These are phyloP conservation scores for Phytophthora capsici DNA, from an alignment of 352 stramenopile genomes.

Conservation along the genomic window DNA sequence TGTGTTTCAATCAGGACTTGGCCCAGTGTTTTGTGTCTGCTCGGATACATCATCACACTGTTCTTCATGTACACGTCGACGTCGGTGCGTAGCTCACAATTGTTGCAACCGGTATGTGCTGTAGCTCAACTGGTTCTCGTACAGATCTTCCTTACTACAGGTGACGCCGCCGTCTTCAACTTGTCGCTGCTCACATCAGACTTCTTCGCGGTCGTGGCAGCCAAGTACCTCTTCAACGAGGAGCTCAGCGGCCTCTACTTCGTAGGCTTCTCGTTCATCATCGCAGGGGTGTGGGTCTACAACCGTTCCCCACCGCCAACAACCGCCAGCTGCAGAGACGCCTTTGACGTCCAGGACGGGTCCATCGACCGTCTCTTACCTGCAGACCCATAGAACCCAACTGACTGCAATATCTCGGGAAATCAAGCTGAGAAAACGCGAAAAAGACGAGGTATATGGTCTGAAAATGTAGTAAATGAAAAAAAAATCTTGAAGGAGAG, in stretches of 20 bases:
- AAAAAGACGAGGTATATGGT: constrained; percentile 33
- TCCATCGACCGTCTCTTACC: constrained; percentile 18
- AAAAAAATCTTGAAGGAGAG: constrained; percentile 30
- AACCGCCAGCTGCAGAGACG: constrained; percentile 42
- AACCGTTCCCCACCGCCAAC: constrained; percentile 59
- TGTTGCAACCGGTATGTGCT: background rate
- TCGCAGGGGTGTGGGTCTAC: constrained; percentile 78
- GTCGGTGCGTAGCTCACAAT: constrained; percentile 60
- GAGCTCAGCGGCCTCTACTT: constrained; percentile 87
- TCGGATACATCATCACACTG: constrained; percentile 82
- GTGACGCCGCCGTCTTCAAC: constrained; percentile 96
- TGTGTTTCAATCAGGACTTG: constrained; percentile 46
- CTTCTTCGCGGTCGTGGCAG: constrained; percentile 93
- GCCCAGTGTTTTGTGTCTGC: constrained; percentile 60
- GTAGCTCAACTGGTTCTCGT: constrained; percentile 1
- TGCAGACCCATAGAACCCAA: constrained; percentile 13
- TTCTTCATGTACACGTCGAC: constrained; percentile 93
- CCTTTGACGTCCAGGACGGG: constrained; percentile 34
- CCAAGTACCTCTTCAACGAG: constrained; percentile 90
- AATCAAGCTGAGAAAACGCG: constrained; percentile 18
- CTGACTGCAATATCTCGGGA: constrained; percentile 3
- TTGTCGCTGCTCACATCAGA: constrained; percentile 96
- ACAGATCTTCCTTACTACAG: constrained; percentile 74
- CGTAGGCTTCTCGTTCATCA: constrained; percentile 84
- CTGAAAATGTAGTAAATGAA: constrained; percentile 42